A percentile compares a stretch with the other conserved stretches of the same genome.
Evolutionary conservation across 805 yeast genomes (phyloP).

Genomic region (Priceomyces fermenticarens): DNA sequence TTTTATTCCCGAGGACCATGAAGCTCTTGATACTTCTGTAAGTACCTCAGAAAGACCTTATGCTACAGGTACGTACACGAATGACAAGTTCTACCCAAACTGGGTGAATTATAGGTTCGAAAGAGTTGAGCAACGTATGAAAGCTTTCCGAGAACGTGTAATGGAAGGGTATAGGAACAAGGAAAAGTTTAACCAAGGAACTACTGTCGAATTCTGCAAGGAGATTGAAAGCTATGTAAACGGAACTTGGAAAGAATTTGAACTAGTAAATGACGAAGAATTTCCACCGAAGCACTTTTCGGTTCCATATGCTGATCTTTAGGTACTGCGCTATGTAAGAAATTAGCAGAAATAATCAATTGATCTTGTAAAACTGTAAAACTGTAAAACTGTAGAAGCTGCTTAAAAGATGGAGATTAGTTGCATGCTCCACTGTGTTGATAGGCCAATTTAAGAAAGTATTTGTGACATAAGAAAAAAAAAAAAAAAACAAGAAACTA

Average conservation of each 20-base stretch:
- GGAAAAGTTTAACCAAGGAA: slow-evolving; percentile 21
- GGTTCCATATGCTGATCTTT: slow-evolving; percentile 3
- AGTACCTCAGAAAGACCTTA: slow-evolving; percentile 5
- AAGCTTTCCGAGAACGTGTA: neutral
- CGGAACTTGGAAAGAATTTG: slow-evolving; percentile 26
- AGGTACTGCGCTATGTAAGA: neutral
- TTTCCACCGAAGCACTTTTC: slow-evolving; percentile 3
- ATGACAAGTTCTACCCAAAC: slow-evolving; percentile 6
- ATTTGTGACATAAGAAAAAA: too few relatives aligned
- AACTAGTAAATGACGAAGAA: slow-evolving; percentile 9
- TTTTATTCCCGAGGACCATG: slow-evolving; percentile 4
- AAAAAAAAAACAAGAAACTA: too few relatives aligned
- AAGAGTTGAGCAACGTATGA: slow-evolving; percentile 4
- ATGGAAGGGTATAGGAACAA: neutral
- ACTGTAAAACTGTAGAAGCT: too few relatives aligned
- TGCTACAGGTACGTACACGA: slow-evolving; percentile 1
- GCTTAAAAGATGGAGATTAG: too few relatives aligned
- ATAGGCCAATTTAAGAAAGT: too few relatives aligned
- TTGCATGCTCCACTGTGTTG: too few relatives aligned
- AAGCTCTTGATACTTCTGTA: slow-evolving; percentile 3
- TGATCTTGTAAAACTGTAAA: too few relatives aligned
- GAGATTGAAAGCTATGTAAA: slow-evolving; percentile 20
- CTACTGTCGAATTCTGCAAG: slow-evolving; percentile 25
- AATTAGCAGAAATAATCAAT: too few relatives aligned
- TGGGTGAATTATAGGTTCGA: slow-evolving; percentile 5